Evolutionary conservation across 108 stramenopile genomes (phyloP), one percentile per base, ranked within the genome.

Genomic region (Aurantiochytrium sp.): DNA sequence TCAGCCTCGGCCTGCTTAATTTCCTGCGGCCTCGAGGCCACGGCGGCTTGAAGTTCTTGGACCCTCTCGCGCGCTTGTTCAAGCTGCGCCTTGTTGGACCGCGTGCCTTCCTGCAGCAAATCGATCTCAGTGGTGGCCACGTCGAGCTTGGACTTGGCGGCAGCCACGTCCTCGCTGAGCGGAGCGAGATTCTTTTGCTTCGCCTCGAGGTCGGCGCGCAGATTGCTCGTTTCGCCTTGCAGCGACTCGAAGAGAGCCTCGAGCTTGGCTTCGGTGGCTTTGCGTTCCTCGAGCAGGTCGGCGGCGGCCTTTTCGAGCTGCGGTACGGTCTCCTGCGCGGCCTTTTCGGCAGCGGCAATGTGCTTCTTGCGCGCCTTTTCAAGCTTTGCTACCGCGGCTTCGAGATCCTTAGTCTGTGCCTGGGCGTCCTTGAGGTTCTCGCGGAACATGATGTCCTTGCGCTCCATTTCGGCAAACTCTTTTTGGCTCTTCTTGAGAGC

Each of bases 361-460:
- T 97, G 97, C 72, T 95, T 93, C 29, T 64, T 87, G 89, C 96
- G 96, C 18, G 88, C 87, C 53, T 57, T 55, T 25, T 57, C n/a
- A 0, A 28, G 53, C 47, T 93, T 90, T 57, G 96, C 92, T 58
- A 96, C 95, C 8, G 92, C 92, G 87, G 19, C 28, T 35, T 95
- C 92, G 57, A 96, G 89, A 92, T 97, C 97, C 73, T 95, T 95
- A 19, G 90, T 91, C 60, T 94, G 92, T 29, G 87, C 90, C 88
- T 96, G 95, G 58, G 91, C 92, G 93, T 95, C 92, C 95, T 98
- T 98, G 91, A 97, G 94, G 87, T 96, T 95, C 92, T 97, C 99
- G 72, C 95, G 87, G 87, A 97, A 90, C 91, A 97, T 96, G 93
- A 98, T 97, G 91, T 98, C 99, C 89, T 93, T 90, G 57, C 97